Evolutionary conservation across 2,329 filamentous ascomycete genomes (phyloP).

Genomic region (Aureobasidium sp.): DNA sequence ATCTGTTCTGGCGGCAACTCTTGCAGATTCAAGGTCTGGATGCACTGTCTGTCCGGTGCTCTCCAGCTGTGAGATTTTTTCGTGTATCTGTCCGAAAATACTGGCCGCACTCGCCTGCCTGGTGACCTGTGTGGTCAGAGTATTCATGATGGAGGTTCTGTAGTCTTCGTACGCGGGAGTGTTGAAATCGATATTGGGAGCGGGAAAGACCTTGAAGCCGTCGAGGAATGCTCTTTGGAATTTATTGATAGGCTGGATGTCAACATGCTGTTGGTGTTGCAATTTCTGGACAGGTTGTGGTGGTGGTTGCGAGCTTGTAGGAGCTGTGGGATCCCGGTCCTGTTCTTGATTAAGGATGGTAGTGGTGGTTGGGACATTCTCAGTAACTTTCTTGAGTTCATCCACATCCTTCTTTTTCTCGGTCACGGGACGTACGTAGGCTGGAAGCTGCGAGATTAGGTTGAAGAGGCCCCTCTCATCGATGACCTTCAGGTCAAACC

Average conservation of each 20-base stretch:
- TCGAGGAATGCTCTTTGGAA: constrained; percentile 26
- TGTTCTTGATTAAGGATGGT: too few species aligned
- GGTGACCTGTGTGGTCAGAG: constrained; percentile 15
- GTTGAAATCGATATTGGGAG: constrained; percentile 18
- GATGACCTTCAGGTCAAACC: constrained; percentile 88
- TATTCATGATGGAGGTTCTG: constrained; percentile 20
- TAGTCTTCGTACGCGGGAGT: constrained; percentile 23
- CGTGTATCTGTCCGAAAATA: constrained; percentile 11
- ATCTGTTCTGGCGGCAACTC: constrained; percentile 19
- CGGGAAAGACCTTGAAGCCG: constrained; percentile 23
- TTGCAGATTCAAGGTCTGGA: constrained; percentile 18
- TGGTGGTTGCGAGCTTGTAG: too few species aligned
- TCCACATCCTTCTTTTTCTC: constrained; percentile 87
- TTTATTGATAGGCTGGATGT: constrained; percentile 34
- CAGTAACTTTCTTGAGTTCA: constrained; percentile 82
- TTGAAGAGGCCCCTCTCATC: constrained; percentile 93
- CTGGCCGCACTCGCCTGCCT: constrained; percentile 21
- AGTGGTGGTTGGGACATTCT: too few species aligned
- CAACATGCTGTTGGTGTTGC: constrained; percentile 30
- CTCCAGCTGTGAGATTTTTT: constrained; percentile 19
- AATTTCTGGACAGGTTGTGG: constrained; percentile 18
- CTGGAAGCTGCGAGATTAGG: constrained; percentile 82
- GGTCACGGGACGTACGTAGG: too few species aligned
- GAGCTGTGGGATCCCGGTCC: too few species aligned
- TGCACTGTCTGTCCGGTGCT: constrained; percentile 15